Base-by-base conservation (phyloP, 192 early-diverging fungal species). In the Backusella parvicylindrica region DNA sequence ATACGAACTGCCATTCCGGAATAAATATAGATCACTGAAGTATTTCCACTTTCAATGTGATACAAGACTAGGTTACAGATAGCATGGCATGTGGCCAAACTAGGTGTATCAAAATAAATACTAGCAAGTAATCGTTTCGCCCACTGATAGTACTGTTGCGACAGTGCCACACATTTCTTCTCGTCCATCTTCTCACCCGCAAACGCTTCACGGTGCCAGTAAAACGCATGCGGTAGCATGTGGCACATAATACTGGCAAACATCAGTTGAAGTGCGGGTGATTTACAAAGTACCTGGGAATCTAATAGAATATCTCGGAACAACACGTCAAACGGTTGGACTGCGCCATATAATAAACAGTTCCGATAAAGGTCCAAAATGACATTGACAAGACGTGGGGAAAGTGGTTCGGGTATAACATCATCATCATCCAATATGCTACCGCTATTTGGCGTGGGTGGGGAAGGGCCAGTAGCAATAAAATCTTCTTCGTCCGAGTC, bases 1-100 rank as follows among this genome's bases (percentile, higher is more conserved):
- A 81, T 81, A 8, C 79, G 70, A 0, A 76, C 72, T 1, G 79
- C 79, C 75, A 81, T 81, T 32, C 79, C 79, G 11, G 75, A 77
- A 31, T 81, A 77, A 26, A 81, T 73, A n/a, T 81, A 81, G 28
- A 76, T 76, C 6, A 77, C 75, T 2, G 72, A 70, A 4, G 75
- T 76, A 32, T 81, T 72, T 30, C 79, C 79, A 64, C 71, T 81
- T 43, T 81, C 79, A 11, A 81, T 76, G 49, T 81, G 75, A 43
- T 81, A 81, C 31, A 81, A 32, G 1, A 76, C 75, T 18, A 81
- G 18, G 43, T 81, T 81, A 33, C 75, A 76, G 23, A 76, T 73
- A 18, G 75, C 75, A 43, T 81, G 79, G 18, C 71, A 69, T 6
- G 79, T 76, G 5, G 68, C 43, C 49, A 81, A 50, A 23, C 60